Percentiles rank a stretch among this genome's conserved stretches.
Evolutionary conservation across 768 basidiomycete genomes (phyloP).

Genomic region (Pleurotus djamor): DNA sequence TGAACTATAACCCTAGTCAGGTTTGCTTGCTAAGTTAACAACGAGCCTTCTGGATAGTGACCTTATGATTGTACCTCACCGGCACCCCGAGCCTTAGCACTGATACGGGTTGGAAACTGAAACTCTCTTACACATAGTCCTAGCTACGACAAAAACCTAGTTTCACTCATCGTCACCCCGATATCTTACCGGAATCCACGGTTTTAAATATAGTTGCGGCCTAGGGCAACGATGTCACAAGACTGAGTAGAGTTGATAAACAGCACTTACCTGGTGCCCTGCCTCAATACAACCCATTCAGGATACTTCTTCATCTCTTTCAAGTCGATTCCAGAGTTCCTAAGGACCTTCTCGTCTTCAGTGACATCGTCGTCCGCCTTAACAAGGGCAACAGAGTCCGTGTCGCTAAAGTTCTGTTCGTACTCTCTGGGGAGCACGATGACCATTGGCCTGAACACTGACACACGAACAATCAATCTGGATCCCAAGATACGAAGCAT

Average conservation of each 20-base stretch:
- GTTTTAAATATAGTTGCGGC: background rate
- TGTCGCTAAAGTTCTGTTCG: constrained; percentile 3
- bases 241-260: background rate
- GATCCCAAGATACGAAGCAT: background rate
- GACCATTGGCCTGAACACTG: constrained; percentile 1
- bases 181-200: constrained; percentile 5
- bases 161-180: background rate
- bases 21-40: too few relatives aligned
- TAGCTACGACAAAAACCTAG: background rate
- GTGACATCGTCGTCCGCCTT: constrained; percentile 3
- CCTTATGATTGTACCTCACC: too few relatives aligned
- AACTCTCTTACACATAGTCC: background rate
- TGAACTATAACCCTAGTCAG: too few relatives aligned
- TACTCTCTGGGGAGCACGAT: background rate
- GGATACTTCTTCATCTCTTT: background rate
- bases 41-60: too few relatives aligned
- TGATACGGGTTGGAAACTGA: too few relatives aligned
- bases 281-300: constrained; percentile 1
- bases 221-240: background rate
- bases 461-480: background rate
- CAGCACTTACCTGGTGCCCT: background rate
- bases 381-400: constrained; percentile 1
- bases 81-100: too few relatives aligned
- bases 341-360: constrained; percentile 4
- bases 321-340: background rate